A percentile compares a stretch with the other conserved stretches of the same genome.
phyloP scores from a whole-genome alignment of 208 protist species.

The Leptomonas pyrrhocoris region DNA sequence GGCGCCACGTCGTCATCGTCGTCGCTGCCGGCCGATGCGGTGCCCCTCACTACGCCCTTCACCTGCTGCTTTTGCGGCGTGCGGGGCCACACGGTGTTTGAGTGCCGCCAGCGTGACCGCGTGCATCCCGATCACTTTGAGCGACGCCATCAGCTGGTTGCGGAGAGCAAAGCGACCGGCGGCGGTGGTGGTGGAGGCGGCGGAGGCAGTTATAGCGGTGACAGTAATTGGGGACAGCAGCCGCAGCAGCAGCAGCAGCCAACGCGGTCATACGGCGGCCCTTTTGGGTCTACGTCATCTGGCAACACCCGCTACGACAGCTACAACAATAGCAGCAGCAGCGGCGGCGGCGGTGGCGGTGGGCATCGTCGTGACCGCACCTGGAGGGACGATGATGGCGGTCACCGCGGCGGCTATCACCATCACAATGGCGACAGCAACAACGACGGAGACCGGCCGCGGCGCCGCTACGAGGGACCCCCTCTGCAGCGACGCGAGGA shows the following conservation, averaged over 20 bases:
- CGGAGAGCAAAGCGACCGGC: slow-evolving; percentile 1
- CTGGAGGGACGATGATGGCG: slow-evolving; percentile 10
- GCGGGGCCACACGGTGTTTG: slow-evolving; percentile 66
- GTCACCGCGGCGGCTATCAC: not conserved
- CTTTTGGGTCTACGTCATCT: not conserved
- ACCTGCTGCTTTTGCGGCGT: slow-evolving; percentile 73
- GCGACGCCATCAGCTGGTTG: slow-evolving; percentile 29
- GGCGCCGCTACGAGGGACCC: slow-evolving; percentile 27
- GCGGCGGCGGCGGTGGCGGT: not conserved
- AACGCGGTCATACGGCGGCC: slow-evolving; percentile 8
- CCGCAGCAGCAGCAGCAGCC: not conserved
- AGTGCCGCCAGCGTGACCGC: slow-evolving; percentile 54
- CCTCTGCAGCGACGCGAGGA: not conserved
- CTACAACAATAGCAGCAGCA: slow-evolving; percentile 23
- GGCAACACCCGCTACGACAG: slow-evolving; percentile 1
- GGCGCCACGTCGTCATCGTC: not conserved
- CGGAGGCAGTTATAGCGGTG: slow-evolving; percentile 11
- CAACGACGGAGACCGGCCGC: slow-evolving; percentile 11
- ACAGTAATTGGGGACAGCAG: slow-evolving; percentile 11
- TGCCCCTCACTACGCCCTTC: slow-evolving; percentile 17
- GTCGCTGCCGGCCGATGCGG: slow-evolving; percentile 1
- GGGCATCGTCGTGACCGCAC: slow-evolving; percentile 30
- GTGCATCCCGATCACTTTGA: slow-evolving; percentile 57
- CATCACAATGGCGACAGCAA: not conserved
- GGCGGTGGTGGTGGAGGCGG: not conserved